Conservation (phyloP, 1,139 yeast species). For the Pichia sp. region DNA sequence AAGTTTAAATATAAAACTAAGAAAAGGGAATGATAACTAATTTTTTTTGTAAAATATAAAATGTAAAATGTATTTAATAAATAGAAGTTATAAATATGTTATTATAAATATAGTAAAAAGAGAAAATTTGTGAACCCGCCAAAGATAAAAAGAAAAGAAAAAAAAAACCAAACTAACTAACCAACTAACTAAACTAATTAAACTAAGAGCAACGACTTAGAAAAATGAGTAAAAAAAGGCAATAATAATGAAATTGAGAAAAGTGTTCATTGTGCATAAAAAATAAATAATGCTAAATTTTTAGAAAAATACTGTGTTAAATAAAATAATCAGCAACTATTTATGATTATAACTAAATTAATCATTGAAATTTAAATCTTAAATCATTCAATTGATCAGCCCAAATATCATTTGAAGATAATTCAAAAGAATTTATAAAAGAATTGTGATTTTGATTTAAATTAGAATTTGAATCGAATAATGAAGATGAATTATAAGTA, state of each 20-base stretch:
- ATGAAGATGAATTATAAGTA: slow-evolving; percentile 10
- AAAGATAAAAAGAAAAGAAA: too few species aligned
- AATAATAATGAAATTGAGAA: too few species aligned
- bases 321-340: not conserved
- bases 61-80: not conserved
- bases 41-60: not conserved
- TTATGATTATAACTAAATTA: not conserved
- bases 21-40: not conserved
- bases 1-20: not conserved
- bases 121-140: too few species aligned
- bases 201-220: too few species aligned
- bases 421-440: slow-evolving; percentile 14
- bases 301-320: too few species aligned
- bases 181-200: too few species aligned
- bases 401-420: slow-evolving; percentile 9
- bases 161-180: too few species aligned
- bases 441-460: slow-evolving; percentile 9
- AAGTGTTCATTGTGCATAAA: too few species aligned
- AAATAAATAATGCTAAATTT: too few species aligned
- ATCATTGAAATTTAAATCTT: slow-evolving; percentile 10
- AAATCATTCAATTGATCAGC: slow-evolving; percentile 8
- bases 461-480: slow-evolving; percentile 11
- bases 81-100: too few species aligned
- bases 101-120: too few species aligned
- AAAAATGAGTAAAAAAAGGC: too few species aligned